Percentiles rank a stretch among this genome's conserved stretches.
Evolutionary conservation across 192 early-diverging fungal genomes (phyloP).

Genomic region (Geranomyces michiganensis): DNA sequence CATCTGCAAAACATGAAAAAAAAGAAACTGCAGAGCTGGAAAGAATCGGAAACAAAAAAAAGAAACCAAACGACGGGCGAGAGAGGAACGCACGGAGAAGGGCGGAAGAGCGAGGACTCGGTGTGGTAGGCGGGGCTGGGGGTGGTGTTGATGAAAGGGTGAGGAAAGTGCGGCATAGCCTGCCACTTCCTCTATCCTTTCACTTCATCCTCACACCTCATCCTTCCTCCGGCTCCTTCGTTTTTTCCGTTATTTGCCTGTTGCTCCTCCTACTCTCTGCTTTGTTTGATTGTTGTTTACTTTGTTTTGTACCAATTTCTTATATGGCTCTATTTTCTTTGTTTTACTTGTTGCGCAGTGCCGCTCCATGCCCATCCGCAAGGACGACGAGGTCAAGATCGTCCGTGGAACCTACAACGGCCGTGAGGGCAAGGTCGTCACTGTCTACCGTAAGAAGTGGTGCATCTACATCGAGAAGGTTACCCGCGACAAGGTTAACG

Average conservation of each 20-base stretch:
- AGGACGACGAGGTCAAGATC: constrained; percentile 97
- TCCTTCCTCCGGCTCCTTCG: background rate
- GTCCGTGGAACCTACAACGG: constrained; percentile 96
- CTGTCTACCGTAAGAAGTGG: constrained; percentile 99
- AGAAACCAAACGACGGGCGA: background rate
- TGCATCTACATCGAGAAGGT: constrained; percentile 99
- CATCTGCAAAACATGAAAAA: background rate
- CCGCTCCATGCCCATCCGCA: constrained; percentile 95
- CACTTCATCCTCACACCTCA: background rate
- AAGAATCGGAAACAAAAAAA: background rate
- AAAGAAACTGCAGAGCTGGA: background rate
- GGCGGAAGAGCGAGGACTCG: no score
- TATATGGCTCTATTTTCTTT: constrained; percentile 18
- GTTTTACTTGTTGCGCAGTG: constrained; percentile 45
- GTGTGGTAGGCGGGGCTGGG: no score
- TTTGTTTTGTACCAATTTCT: background rate
- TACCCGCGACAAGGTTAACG: constrained; percentile 97
- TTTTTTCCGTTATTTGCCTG: no score
- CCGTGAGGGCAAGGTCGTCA: constrained; percentile 93
- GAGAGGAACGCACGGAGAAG: constrained; percentile 6
- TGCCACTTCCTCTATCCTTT: no score
- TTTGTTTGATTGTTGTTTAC: no score
- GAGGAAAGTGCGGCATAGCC: no score
- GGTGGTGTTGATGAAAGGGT: no score
- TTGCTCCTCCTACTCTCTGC: no score